phyloP scores from a whole-genome alignment of 2,329 filamentous ascomycete species.

The Tolypocladium album region DNA sequence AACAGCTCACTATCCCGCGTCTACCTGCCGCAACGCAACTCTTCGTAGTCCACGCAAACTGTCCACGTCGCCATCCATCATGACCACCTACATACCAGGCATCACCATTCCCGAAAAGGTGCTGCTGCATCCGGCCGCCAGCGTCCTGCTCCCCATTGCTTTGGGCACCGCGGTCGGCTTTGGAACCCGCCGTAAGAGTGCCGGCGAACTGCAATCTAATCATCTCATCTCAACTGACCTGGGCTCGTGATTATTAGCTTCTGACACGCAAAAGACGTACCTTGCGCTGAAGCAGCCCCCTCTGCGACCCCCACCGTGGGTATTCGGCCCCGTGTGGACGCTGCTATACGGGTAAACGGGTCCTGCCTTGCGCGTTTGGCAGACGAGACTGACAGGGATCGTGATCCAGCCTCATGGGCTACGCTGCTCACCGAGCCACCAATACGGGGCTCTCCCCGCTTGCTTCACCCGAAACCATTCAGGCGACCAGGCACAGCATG shows the following conservation, averaged over 20 bases:
- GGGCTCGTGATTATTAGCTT: conserved; percentile 30
- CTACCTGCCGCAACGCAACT: not conserved
- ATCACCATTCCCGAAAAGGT: conserved; percentile 62
- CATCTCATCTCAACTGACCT: not conserved
- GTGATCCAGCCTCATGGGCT: conserved; percentile 59
- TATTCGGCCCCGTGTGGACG: conserved; percentile 58
- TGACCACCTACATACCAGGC: conserved; percentile 73
- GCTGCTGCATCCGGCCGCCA: conserved; percentile 61
- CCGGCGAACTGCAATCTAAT: not conserved
- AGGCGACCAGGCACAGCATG: conserved; percentile 54
- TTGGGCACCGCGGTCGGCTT: conserved; percentile 67
- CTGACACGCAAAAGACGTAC: conserved; percentile 52
- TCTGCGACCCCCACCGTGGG: conserved; percentile 45
- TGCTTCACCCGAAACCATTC: conserved; percentile 39
- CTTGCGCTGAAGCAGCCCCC: conserved; percentile 56
- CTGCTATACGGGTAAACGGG: conserved; percentile 44
- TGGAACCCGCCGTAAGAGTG: conserved; percentile 47
- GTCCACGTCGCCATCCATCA: conserved; percentile 25
- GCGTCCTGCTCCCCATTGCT: conserved; percentile 65
- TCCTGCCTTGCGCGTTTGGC: too few relatives aligned
- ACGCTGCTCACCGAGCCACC: conserved; percentile 72
- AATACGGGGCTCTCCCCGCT: conserved; percentile 49
- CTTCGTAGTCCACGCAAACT: not conserved
- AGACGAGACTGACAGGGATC: not conserved
- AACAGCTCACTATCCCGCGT: not conserved